These are phyloP conservation scores for Diplodia seriata DNA, from an alignment of 2,329 filamentous ascomycete species.

Conservation along the genomic window DNA sequence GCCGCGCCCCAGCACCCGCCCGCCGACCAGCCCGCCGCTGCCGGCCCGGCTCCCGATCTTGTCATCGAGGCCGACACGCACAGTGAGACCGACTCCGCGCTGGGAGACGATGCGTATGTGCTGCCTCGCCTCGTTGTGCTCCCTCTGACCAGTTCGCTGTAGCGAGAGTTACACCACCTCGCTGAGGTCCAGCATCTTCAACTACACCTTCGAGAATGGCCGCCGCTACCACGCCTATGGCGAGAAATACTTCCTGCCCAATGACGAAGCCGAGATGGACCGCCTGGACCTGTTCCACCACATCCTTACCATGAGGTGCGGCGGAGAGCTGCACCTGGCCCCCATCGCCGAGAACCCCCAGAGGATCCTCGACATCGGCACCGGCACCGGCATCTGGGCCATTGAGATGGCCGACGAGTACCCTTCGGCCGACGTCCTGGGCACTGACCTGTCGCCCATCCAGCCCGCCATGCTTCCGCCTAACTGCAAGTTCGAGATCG, in stretches of 20 bases:
- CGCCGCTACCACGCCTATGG: constrained; percentile 32
- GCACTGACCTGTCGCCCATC: constrained; percentile 58
- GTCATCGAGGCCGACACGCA: constrained; percentile 25
- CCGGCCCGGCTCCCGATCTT: background rate
- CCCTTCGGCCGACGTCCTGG: constrained; percentile 47
- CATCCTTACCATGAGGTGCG: constrained; percentile 48
- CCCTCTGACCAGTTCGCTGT: background rate
- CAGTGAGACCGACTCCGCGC: constrained; percentile 19
- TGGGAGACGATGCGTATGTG: constrained; percentile 26
- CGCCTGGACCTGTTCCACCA: constrained; percentile 55
- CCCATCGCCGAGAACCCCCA: constrained; percentile 37
- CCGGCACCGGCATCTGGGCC: constrained; percentile 34
- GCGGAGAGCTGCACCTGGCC: constrained; percentile 46
- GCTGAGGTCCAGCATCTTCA: constrained; percentile 39
- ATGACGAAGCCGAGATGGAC: constrained; percentile 53
- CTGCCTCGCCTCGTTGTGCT: background rate
- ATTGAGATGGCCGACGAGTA: constrained; percentile 46
- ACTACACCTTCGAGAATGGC: constrained; percentile 39
- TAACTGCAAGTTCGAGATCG: constrained; percentile 59
- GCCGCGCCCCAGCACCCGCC: background rate
- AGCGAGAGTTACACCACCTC: constrained; percentile 30
- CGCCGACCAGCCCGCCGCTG: background rate
- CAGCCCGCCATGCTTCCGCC: constrained; percentile 57
- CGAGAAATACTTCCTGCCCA: constrained; percentile 44
- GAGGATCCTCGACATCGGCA: constrained; percentile 43